Evolutionary conservation across 441 rosid genomes (phyloP).

Genomic region (Syzygium malaccense): DNA sequence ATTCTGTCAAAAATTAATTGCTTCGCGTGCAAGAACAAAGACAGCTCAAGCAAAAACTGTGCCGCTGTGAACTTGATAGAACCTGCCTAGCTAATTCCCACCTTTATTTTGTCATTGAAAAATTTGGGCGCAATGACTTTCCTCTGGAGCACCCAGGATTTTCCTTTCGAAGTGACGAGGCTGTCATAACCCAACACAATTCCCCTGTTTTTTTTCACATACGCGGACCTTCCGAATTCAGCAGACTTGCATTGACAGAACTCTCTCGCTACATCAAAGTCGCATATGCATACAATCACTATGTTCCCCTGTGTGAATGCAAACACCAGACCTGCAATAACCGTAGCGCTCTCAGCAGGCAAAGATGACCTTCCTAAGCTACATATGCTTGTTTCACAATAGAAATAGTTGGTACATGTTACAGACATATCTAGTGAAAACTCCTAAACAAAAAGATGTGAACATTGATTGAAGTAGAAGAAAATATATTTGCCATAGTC

Average conservation of each 20-base stretch:
- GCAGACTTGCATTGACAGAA: conserved; percentile 4
- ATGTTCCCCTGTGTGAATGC: background rate
- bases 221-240: background rate
- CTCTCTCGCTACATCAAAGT: background rate
- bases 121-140: background rate
- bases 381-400: background rate
- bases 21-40: background rate
- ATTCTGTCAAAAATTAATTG: background rate
- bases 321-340: background rate
- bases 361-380: background rate
- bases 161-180: background rate
- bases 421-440: background rate
- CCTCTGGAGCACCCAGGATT: background rate
- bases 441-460: background rate
- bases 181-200: background rate
- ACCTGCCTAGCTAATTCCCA: background rate
- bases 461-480: background rate
- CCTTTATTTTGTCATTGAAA: background rate
- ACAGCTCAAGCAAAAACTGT: background rate
- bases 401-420: background rate
- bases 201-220: background rate
- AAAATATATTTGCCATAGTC: background rate
- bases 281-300: background rate
- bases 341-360: background rate
- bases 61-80: background rate